Evolutionary conservation across 2,329 filamentous ascomycete species (phyloP), one percentile per base, ranked within the genome.

Genomic region (Cercospora citrullina): DNA sequence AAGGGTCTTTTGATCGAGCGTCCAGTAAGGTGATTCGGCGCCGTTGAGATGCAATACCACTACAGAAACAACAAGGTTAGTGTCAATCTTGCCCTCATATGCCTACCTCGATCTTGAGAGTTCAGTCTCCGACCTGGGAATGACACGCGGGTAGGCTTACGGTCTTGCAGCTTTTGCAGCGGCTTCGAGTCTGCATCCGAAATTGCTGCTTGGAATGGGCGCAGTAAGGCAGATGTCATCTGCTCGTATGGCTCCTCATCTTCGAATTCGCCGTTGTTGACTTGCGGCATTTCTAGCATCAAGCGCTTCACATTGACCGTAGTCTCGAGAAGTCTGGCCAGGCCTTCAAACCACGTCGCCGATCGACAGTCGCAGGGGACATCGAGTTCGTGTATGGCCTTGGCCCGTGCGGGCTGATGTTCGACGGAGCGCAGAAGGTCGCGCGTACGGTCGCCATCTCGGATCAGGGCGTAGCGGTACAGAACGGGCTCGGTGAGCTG

Each of bases 21-120:
- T 70, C 72, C 72, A 74, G 60, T 73, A 74, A 23, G 72, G 72
- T n/a, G 68, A 72, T 3, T 64, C 63, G 31, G 48, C 7, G 21
- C 72, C 72, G 45, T 74, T 74, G 33, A 72, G 57, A 60, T 74
- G 72, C 8, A 74, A 60, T 3, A 71, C 71, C 8, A 73, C 71
- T 73, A 53, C 26, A 28, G n/a, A 31, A 18, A 18, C 45, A 36
- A 18, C 26, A n/a, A 57, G 12, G 53, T 63, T 45, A 67, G 31
- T 10, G 6, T 8, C 48, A 12, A 31, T 33, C 18, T 4, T 31
- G 26, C 16, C 2, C 26, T n/a, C 8, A 10, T 9, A 1, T 31
- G 42, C 18, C 12, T 14, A 21, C 6, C 18, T n/a, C 8, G 21
- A 5, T 14, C 16, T 18, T 14, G 28, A 4, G 16, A 9, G 7